Conservation (phyloP, 1,284 basidiomycete species). For the Ceratobasidium sp. region DNA sequence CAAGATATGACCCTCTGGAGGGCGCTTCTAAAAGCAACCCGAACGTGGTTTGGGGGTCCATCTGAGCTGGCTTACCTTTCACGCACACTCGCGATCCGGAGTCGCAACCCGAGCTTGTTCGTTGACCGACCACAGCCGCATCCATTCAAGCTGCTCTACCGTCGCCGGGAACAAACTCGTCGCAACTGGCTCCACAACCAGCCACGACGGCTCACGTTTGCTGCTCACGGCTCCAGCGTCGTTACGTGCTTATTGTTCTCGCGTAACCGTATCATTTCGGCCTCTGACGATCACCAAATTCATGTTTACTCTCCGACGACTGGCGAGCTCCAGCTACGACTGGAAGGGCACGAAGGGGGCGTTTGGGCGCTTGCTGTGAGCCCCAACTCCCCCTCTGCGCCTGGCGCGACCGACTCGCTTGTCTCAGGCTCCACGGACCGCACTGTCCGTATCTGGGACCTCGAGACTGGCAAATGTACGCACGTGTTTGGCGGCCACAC, state of each 20-base stretch:
- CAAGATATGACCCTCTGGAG: slow-evolving; percentile 86
- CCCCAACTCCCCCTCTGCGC: slow-evolving; percentile 42
- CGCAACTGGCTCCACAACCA: slow-evolving; percentile 54
- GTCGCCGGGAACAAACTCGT: slow-evolving; percentile 35
- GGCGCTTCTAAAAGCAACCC: slow-evolving; percentile 77
- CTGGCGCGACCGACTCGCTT: slow-evolving; percentile 77
- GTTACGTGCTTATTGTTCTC: slow-evolving; percentile 96
- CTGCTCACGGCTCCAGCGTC: slow-evolving; percentile 87
- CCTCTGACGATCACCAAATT: slow-evolving; percentile 91
- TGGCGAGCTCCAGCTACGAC: slow-evolving; percentile 75
- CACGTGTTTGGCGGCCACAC: slow-evolving; percentile 95
- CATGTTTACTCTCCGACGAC: slow-evolving; percentile 88
- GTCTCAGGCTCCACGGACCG: slow-evolving; percentile 95
- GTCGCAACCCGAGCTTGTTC: slow-evolving; percentile 65
- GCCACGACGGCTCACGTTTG: slow-evolving; percentile 75
- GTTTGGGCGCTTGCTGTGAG: slow-evolving; percentile 89
- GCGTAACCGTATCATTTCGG: slow-evolving; percentile 74
- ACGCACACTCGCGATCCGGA: slow-evolving; percentile 77
- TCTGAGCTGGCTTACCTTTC: slow-evolving; percentile 79
- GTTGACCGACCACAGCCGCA: slow-evolving; percentile 28
- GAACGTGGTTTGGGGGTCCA: slow-evolving; percentile 86
- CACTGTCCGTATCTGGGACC: slow-evolving; percentile 93
- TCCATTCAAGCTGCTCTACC: slow-evolving; percentile 38
- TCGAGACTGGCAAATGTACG: slow-evolving; percentile 79
- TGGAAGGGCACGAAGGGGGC: slow-evolving; percentile 92